Evolutionary conservation across 2,329 filamentous ascomycete genomes (phyloP).

Genomic region (Purpureocillium takamizusanense): DNA sequence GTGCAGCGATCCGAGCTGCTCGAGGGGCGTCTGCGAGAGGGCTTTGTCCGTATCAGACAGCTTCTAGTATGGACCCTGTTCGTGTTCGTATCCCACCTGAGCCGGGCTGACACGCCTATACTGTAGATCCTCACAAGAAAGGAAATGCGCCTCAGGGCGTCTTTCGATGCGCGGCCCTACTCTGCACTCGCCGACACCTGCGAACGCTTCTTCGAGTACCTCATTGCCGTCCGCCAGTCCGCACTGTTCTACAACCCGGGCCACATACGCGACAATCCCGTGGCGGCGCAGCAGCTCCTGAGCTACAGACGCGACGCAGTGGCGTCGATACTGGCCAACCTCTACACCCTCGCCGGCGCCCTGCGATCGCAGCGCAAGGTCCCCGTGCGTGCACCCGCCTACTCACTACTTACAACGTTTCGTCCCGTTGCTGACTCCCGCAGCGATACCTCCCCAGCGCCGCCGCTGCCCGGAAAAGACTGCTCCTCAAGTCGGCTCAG

Average conservation of each 20-base stretch:
- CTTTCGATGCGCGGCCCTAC: slow-evolving; percentile 48
- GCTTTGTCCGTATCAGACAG: slow-evolving; percentile 48
- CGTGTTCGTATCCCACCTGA: not conserved
- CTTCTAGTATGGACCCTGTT: no score
- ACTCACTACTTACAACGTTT: no score
- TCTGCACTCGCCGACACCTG: slow-evolving; percentile 45
- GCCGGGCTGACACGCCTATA: not conserved
- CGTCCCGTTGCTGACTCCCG: not conserved
- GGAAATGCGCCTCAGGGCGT: slow-evolving; percentile 47
- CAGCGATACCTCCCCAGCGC: slow-evolving; percentile 47
- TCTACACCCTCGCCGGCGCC: slow-evolving; percentile 49
- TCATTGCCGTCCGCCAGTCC: slow-evolving; percentile 48
- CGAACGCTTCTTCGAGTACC: slow-evolving; percentile 50
- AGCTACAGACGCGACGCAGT: slow-evolving; percentile 46
- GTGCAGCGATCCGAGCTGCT: slow-evolving; percentile 46
- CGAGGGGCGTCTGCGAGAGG: slow-evolving; percentile 50
- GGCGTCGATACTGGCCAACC: slow-evolving; percentile 45
- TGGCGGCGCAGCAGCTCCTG: slow-evolving; percentile 39
- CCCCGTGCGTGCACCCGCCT: slow-evolving; percentile 24
- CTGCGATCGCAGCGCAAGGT: slow-evolving; percentile 39
- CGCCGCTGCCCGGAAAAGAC: slow-evolving; percentile 39
- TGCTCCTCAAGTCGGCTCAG: slow-evolving; percentile 40
- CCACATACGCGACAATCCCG: slow-evolving; percentile 38
- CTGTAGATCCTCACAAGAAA: slow-evolving; percentile 42
- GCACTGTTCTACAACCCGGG: slow-evolving; percentile 48